These are phyloP conservation scores for Eutrema salsugineum DNA, from an alignment of 441 rosid species.

Conservation along the genomic window DNA sequence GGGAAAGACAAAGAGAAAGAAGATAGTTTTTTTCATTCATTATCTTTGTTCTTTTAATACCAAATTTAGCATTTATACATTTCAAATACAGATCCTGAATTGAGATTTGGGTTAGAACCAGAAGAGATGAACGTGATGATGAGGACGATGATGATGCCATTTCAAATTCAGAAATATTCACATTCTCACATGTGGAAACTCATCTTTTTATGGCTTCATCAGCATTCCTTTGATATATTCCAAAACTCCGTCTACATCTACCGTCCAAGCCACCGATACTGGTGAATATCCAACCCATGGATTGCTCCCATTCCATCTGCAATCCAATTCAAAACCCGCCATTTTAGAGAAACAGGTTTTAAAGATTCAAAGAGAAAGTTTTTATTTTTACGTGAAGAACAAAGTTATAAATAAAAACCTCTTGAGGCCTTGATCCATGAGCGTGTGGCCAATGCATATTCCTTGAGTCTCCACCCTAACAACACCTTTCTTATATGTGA, in stretches of 20 bases:
- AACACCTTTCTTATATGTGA: conserved; percentile 77
- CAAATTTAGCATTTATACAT: conserved; percentile 16
- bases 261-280: conserved; percentile 81
- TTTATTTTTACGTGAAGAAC: neutral
- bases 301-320: conserved; percentile 78
- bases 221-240: conserved; percentile 43
- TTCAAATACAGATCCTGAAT: conserved; percentile 13
- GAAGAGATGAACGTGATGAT: conserved; percentile 16
- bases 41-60: neutral
- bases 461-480: conserved; percentile 98
- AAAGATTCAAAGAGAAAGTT: neutral
- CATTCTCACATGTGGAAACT: conserved; percentile 10
- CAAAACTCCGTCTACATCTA: conserved; percentile 57
- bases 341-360: neutral
- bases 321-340: neutral
- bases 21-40: conserved; percentile 1
- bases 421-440: conserved; percentile 90
- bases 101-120: conserved; percentile 5
- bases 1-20: neutral
- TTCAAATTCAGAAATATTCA: conserved; percentile 23
- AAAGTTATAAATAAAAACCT: conserved; percentile 31
- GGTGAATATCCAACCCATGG: conserved; percentile 88
- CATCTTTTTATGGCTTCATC: conserved; percentile 49
- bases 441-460: conserved; percentile 72
- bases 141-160: conserved; percentile 7